These are phyloP conservation scores for Grosmannia serpens DNA, from an alignment of 2,329 filamentous ascomycete species.

Conservation along the genomic window DNA sequence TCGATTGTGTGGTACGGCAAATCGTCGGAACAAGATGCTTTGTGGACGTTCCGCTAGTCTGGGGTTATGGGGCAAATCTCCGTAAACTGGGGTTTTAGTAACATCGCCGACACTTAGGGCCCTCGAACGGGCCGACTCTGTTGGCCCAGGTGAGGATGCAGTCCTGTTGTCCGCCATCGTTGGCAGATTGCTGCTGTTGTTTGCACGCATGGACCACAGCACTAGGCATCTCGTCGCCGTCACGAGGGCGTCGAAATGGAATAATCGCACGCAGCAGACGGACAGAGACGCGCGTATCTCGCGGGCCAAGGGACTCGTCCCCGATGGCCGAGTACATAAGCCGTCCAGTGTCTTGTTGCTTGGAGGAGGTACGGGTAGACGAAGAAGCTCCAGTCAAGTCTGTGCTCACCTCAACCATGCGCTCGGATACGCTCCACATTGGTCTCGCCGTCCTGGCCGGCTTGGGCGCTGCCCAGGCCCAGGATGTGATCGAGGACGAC, in stretches of 20 bases:
- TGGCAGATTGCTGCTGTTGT: not conserved
- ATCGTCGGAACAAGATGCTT: not conserved
- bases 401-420: not conserved
- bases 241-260: not conserved
- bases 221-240: not conserved
- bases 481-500: conserved; percentile 24
- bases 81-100: not conserved
- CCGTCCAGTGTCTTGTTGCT: not conserved
- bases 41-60: not conserved
- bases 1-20: not conserved
- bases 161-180: not conserved
- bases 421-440: not conserved
- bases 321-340: not conserved
- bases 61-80: not conserved
- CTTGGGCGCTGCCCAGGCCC: conserved; percentile 9
- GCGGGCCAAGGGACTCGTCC: not conserved
- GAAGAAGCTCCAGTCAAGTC: not conserved
- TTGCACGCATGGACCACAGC: not conserved
- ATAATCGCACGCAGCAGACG: not conserved
- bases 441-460: conserved; percentile 22
- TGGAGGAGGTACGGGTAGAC: too few relatives aligned
- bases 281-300: not conserved
- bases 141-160: not conserved
- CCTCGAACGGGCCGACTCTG: not conserved
- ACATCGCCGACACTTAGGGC: not conserved